phyloP scores from a whole-genome alignment of 768 basidiomycete genomes.

The Lactarius pseudohatsudake region DNA sequence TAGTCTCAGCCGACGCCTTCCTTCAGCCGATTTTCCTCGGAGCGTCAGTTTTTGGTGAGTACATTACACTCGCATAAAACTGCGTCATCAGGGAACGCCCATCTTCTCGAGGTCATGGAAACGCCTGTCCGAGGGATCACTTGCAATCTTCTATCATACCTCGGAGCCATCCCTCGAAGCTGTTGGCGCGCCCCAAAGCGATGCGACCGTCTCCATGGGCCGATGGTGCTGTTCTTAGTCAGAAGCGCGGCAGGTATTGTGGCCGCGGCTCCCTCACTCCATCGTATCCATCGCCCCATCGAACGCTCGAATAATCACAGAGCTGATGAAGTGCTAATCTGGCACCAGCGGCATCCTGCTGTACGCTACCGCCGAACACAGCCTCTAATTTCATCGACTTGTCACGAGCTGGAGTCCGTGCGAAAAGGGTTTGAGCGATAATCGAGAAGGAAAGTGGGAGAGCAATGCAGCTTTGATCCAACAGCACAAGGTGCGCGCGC shows the following conservation, averaged over 20 bases:
- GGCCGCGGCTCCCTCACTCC: no score
- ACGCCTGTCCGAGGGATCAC: neutral
- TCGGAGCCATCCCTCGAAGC: neutral
- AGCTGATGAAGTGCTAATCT: no score
- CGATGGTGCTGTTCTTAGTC: neutral
- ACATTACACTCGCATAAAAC: neutral
- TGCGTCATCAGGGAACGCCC: neutral
- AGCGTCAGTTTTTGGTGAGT: neutral
- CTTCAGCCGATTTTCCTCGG: neutral
- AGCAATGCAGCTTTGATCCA: no score
- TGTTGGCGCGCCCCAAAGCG: neutral
- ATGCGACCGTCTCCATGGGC: neutral
- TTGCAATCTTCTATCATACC: neutral
- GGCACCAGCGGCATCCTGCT: no score
- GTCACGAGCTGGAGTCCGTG: no score
- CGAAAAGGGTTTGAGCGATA: no score
- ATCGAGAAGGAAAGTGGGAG: no score
- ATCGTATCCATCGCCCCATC: no score
- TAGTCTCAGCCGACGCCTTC: neutral
- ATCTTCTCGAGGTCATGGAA: slow-evolving; percentile 1
- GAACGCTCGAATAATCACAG: no score
- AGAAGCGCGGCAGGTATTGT: neutral
- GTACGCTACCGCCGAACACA: no score
- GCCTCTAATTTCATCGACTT: no score
- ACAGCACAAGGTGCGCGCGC: no score